Evolutionary conservation across 78 protist genomes (phyloP), one percentile per base, ranked within the genome.

Genomic region (Tieghemostelium lacteum): DNA sequence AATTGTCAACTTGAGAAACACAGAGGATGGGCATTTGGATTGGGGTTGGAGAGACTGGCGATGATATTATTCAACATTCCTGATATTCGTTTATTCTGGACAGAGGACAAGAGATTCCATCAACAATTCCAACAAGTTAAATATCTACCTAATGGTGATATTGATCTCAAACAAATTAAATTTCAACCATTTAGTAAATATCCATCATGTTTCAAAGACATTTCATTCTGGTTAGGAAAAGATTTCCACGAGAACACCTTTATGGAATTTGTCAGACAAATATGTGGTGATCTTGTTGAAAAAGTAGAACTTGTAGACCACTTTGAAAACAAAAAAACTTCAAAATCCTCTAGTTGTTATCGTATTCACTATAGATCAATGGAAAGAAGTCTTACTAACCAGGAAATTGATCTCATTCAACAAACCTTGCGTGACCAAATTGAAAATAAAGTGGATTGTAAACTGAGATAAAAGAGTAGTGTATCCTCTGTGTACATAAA

Each of bases 71-170:
- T 93, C 28, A 95, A 75, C 34, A 94, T 97, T 42, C 98, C 97
- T 2, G 99, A 97, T 88, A 96, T 97, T 61, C 95, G 99, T n/a
- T 73, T 97, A 87, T 97, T 97, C 83, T 97, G 99, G 99, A 75
- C 92, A 19, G 49, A 62, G 0, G 99, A 97, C 94, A 29, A 5
- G 22, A 86, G 99, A 34, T 97, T 97, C 73, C 60, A 28, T 55
- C 1, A 4, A 29, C 98, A 96, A 73, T 94, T 97, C 73, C n/a
- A 36, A 14, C 87, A 34, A 45, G 3, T 65, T 7, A 74, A 66
- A 42, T 19, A 34, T 1, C 4, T 4, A n/a, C 60, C 77, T 28
- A n/a, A 33, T 7, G 1, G 14, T 0, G 45, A 62, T 45, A 73
- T 71, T 19, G 67, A 66, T 31, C 50, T 85, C 42, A 22, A 24